Base-by-base conservation (phyloP, 371 early-diverging fungal species). In the Mucor indicus region DNA sequence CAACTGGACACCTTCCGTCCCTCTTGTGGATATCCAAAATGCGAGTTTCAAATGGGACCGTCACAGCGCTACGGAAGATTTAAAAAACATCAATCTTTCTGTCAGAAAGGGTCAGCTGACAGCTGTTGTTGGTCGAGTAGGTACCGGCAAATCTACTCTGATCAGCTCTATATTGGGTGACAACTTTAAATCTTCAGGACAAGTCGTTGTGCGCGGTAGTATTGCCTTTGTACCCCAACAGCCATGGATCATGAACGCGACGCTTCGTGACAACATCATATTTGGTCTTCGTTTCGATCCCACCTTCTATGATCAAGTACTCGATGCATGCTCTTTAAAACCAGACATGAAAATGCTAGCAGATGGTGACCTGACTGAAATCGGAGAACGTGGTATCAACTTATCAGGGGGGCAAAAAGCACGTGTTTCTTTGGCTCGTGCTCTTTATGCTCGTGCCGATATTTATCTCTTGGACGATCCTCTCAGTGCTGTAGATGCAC, bases 401-500 rank as follows among this genome's bases (percentile, higher is more conserved):
- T 50, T 83, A 19, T 72, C 73, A 12, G 79, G 79, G 27, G 81
- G 83, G 1, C 80, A 82, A 36, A 67, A 75, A 48, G 73, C 72
- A 17, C 69, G 88, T 20, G 67, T 77, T 7, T 60, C 67, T 0
- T 56, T 77, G 21, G 81, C 80, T 8, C 35, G 35, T 33, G 35
- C 35, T 9, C 4, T 33, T 4, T 33, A 33, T 33, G 9, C 35
- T 13, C 9, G 58, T 17, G 80, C 87, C 1, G 89, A 90, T 44
- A 75, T 92, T 17, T 81, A 84, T 43, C 55, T 87, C 10, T 42
- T 84, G 31, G 89, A 90, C 48, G 89, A 88, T 32, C 81, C 89
- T 6, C 59, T 84, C 7, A 65, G 74, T 48, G 90, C 90, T 7
- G 87, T 92, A 5, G 93, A 92, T 57, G 83, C 86, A 0, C 87